phyloP scores from a whole-genome alignment of 805 yeast species.

The Kuraishia molischiana region DNA sequence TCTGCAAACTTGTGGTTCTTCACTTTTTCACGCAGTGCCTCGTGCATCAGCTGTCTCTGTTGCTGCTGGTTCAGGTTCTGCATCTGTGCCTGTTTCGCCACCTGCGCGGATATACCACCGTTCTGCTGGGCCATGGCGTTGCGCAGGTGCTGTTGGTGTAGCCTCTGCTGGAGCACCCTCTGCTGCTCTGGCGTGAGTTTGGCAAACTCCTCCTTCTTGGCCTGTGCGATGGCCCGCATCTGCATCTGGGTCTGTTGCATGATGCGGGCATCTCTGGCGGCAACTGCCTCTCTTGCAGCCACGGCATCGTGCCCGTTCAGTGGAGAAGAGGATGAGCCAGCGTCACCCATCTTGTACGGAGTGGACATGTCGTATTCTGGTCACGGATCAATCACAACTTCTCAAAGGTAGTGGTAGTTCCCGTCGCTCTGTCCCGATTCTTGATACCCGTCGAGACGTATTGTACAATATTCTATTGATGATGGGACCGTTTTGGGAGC shows the following conservation, averaged over 20 bases:
- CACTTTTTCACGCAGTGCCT: conserved; percentile 31
- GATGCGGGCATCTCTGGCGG: background rate
- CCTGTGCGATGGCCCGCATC: background rate
- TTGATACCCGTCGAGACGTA: too few species aligned
- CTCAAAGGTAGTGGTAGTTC: too few species aligned
- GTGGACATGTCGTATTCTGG: too few species aligned
- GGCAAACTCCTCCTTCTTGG: background rate
- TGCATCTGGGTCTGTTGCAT: background rate
- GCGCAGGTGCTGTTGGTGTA: conserved; percentile 1
- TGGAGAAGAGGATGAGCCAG: too few species aligned
- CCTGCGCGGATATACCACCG: background rate
- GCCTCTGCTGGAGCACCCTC: background rate
- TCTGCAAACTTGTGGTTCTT: conserved; percentile 53
- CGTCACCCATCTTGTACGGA: too few species aligned
- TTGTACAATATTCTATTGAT: too few species aligned
- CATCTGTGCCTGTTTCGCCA: conserved; percentile 1
- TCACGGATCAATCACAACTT: too few species aligned
- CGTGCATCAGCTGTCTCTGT: conserved; percentile 30
- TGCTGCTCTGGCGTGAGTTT: conserved; percentile 1
- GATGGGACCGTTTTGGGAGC: too few species aligned
- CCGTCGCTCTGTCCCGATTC: too few species aligned
- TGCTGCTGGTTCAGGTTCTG: conserved; percentile 27
- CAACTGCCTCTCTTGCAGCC: too few species aligned
- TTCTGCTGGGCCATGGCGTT: background rate
- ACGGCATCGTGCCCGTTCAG: too few species aligned